phyloP scores from a whole-genome alignment of 805 yeast genomes.

The Limtongozyma cylindracea region DNA sequence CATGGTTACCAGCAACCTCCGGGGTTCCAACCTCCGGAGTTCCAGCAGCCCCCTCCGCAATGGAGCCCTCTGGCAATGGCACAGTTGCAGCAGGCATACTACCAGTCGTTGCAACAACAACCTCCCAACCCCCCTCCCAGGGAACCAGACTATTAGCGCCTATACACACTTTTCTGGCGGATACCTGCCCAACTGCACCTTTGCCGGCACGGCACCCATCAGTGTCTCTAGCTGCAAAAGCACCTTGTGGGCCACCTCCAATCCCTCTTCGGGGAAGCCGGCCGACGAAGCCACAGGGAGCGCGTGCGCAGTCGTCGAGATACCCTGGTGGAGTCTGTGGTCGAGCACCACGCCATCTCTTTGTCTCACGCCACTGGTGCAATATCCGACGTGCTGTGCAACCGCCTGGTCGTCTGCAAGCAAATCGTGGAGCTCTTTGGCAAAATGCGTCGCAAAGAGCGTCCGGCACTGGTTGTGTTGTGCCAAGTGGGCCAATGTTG shows the following conservation, averaged over 20 bases:
- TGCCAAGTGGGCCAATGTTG: constrained; percentile 33
- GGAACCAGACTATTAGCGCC: too few species aligned
- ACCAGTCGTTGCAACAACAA: constrained; percentile 1
- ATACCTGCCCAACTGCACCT: too few species aligned
- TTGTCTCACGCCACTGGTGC: constrained; percentile 9
- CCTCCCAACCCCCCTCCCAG: too few species aligned
- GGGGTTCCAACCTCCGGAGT: constrained; percentile 1
- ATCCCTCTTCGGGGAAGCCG: constrained; percentile 52
- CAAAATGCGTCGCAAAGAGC: constrained; percentile 78
- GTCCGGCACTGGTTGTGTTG: constrained; percentile 35
- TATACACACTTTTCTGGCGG: too few species aligned
- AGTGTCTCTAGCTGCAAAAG: too few species aligned
- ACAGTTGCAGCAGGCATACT: neutral
- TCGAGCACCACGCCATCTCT: constrained; percentile 13
- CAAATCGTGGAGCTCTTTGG: constrained; percentile 13
- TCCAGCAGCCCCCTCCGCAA: neutral
- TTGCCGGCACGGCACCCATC: too few species aligned
- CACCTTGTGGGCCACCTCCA: too few species aligned
- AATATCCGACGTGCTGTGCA: constrained; percentile 7
- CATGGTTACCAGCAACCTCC: constrained; percentile 2
- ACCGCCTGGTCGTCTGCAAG: constrained; percentile 7
- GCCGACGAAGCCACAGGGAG: constrained; percentile 53
- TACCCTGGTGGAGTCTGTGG: constrained; percentile 36
- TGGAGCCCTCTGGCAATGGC: too few species aligned
- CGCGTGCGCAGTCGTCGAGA: constrained; percentile 57